Conservation (phyloP, 1,139 yeast genomes). For the Diutina mesorugosa region DNA sequence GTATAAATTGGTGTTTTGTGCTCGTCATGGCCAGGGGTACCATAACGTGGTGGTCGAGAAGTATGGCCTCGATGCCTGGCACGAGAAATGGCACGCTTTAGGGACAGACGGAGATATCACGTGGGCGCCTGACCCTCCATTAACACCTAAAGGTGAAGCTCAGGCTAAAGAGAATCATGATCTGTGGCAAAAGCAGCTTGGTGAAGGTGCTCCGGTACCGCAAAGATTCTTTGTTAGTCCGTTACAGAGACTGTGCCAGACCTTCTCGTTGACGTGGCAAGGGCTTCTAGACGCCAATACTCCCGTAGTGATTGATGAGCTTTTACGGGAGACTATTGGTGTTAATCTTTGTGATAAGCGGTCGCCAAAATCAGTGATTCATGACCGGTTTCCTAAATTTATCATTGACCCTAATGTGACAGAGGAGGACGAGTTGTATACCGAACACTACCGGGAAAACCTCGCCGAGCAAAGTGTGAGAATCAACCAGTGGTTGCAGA, state of each 20-base stretch:
- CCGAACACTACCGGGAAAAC: constrained; percentile 27
- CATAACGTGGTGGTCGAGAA: constrained; percentile 20
- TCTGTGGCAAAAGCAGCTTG: constrained; percentile 11
- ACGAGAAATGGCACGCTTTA: constrained; percentile 15
- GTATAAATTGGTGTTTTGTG: constrained; percentile 10
- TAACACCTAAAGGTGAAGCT: constrained; percentile 1
- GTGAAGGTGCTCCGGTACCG: constrained; percentile 24
- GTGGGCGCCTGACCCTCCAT: constrained; percentile 14
- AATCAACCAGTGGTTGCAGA: constrained; percentile 34
- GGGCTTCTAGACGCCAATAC: constrained; percentile 5
- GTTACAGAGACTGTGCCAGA: constrained; percentile 12
- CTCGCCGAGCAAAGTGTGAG: constrained; percentile 37
- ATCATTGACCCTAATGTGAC: constrained; percentile 16
- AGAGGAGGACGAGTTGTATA: constrained; percentile 35
- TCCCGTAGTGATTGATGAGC: constrained; percentile 4
- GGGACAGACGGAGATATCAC: constrained; percentile 18
- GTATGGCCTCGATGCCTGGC: constrained; percentile 15
- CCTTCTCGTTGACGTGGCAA: constrained; percentile 12
- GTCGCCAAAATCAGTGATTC: constrained; percentile 17
- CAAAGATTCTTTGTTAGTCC: constrained; percentile 14
- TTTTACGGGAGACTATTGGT: constrained; percentile 9
- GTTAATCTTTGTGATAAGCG: constrained; percentile 15
- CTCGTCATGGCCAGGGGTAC: constrained; percentile 29
- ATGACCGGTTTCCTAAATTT: constrained; percentile 24
- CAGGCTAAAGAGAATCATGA: constrained; percentile 4